These are phyloP conservation scores for Pulicaria dysenterica DNA, from an alignment of 129 eudicot genomes.

Conservation along the genomic window DNA sequence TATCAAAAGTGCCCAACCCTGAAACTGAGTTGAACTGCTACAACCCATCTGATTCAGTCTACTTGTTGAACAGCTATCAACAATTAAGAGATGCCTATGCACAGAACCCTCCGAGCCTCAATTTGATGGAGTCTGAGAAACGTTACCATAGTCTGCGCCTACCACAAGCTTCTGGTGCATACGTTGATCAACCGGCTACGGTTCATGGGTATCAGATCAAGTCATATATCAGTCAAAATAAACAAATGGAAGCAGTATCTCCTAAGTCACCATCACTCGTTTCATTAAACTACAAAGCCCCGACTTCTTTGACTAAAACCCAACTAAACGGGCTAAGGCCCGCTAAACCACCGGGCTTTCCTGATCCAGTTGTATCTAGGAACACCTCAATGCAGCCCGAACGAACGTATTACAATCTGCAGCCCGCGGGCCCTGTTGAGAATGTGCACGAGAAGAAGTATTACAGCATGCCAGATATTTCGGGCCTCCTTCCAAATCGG, in stretches of 20 bases:
- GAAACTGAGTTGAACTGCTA: conserved; percentile 26
- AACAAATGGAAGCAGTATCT: conserved; percentile 42
- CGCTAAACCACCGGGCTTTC: conserved; percentile 82
- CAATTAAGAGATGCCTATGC: conserved; percentile 59
- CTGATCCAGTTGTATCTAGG: conserved; percentile 66
- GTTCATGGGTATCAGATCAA: conserved; percentile 76
- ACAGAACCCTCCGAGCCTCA: conserved; percentile 44
- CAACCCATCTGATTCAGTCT: conserved; percentile 44
- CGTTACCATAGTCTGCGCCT: conserved; percentile 79
- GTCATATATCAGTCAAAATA: conserved; percentile 52
- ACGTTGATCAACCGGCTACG: conserved; percentile 80
- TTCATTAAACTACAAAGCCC: conserved; percentile 51
- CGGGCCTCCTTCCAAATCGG: conserved; percentile 63
- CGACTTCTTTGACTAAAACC: conserved; percentile 47
- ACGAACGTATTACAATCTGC: conserved; percentile 36
- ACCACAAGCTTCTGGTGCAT: conserved; percentile 49
- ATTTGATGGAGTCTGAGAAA: conserved; percentile 69
- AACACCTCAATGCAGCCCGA: conserved; percentile 67
- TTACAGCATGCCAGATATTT: conserved; percentile 91
- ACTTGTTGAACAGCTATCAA: conserved; percentile 50
- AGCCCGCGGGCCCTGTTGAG: conserved; percentile 39
- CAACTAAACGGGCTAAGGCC: conserved; percentile 57
- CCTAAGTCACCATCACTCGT: conserved; percentile 53
- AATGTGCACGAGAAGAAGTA: conserved; percentile 63
- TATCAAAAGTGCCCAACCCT: conserved; percentile 36